These are phyloP conservation scores for Fraxinus angustifolia DNA, from an alignment of 305 asterid species.

Conservation along the genomic window DNA sequence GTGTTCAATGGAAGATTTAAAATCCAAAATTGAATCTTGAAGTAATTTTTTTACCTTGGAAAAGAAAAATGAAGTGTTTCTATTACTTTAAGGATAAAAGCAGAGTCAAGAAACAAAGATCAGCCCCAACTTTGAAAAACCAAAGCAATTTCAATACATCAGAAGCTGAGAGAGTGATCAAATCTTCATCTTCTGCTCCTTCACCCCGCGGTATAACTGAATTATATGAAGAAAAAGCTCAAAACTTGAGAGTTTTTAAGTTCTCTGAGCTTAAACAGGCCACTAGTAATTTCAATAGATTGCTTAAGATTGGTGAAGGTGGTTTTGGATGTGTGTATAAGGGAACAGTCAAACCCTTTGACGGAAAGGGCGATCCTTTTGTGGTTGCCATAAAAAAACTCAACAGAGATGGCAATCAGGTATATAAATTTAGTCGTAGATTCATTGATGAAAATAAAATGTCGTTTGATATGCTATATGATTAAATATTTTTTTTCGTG, in stretches of 20 bases:
- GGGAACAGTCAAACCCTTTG: slow-evolving; percentile 51
- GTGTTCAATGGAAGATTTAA: neutral
- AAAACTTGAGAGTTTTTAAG: slow-evolving; percentile 58
- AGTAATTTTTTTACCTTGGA: neutral
- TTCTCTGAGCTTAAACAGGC: slow-evolving; percentile 63
- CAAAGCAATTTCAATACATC: slow-evolving; percentile 44
- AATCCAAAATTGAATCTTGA: slow-evolving; percentile 23
- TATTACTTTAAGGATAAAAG: slow-evolving; percentile 52
- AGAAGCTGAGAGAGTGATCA: slow-evolving; percentile 36
- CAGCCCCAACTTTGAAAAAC: slow-evolving; percentile 48
- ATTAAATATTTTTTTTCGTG: neutral
- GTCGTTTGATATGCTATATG: neutral
- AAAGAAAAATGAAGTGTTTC: slow-evolving; percentile 60
- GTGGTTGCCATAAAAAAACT: slow-evolving; percentile 80
- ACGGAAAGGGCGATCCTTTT: slow-evolving; percentile 47
- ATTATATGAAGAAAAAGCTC: slow-evolving; percentile 59
- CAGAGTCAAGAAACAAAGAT: slow-evolving; percentile 45
- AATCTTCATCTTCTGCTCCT: slow-evolving; percentile 36
- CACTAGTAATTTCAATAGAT: slow-evolving; percentile 57
- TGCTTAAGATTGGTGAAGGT: slow-evolving; percentile 74
- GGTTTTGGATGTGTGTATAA: slow-evolving; percentile 75
- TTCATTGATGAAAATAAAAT: neutral
- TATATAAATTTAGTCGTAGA: neutral
- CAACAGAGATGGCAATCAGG: slow-evolving; percentile 69
- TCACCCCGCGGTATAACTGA: slow-evolving; percentile 53